A percentile compares a stretch with the other conserved stretches of the same genome.
These are phyloP conservation scores for Brasenia schreberi DNA, from an alignment of 164 flowering plant species.

Conservation along the genomic window DNA sequence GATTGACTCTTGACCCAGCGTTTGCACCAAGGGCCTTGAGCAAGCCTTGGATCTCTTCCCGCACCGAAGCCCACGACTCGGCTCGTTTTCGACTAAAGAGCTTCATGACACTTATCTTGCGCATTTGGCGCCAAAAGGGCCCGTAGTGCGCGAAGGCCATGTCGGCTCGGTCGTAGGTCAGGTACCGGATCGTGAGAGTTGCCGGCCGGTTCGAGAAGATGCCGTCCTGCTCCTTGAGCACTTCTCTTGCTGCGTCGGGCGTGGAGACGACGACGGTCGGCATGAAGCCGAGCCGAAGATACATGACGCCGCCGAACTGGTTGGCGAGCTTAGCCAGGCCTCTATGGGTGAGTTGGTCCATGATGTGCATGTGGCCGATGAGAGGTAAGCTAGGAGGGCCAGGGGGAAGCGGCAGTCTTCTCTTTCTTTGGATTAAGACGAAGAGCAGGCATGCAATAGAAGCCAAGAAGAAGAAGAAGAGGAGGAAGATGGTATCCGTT, in stretches of 20 bases:
- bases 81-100: slow-evolving; percentile 69
- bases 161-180: slow-evolving; percentile 71
- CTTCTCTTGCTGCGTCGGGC: slow-evolving; percentile 59
- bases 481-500: not conserved
- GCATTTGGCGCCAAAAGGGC: slow-evolving; percentile 90
- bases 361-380: slow-evolving; percentile 65
- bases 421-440: not conserved
- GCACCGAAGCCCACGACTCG: slow-evolving; percentile 73
- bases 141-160: slow-evolving; percentile 90
- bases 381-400: slow-evolving; percentile 63
- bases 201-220: slow-evolving; percentile 73
- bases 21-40: slow-evolving; percentile 14
- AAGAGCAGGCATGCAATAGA: not conserved
- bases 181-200: slow-evolving; percentile 52
- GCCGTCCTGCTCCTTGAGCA: slow-evolving; percentile 63
- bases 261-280: slow-evolving; percentile 50
- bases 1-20: slow-evolving; percentile 16
- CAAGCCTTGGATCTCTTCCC: slow-evolving; percentile 51
- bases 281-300: slow-evolving; percentile 44
- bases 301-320: slow-evolving; percentile 51
- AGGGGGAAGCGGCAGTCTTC: slow-evolving; percentile 48
- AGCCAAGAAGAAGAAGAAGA: not conserved
- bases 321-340: slow-evolving; percentile 60
- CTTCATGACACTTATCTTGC: slow-evolving; percentile 75
- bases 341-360: slow-evolving; percentile 77